These are phyloP conservation scores for Citrullus mucosospermus DNA, from an alignment of 306 rosid genomes.

Conservation along the genomic window DNA sequence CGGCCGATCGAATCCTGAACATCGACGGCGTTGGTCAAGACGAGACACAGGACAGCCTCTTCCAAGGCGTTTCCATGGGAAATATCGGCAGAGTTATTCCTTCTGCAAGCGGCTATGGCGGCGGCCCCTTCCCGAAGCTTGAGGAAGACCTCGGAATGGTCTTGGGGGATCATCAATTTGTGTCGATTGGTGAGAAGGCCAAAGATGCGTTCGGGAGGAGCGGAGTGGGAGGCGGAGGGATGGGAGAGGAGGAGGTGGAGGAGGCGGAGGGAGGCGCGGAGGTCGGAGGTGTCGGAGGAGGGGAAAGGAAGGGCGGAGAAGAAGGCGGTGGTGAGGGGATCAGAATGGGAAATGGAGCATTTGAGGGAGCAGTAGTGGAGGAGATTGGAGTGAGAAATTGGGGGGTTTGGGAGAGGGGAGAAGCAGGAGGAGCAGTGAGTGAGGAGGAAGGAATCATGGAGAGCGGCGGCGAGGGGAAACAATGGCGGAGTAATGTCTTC, in stretches of 20 bases:
- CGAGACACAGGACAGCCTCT: constrained; percentile 45
- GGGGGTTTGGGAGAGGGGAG: constrained; percentile 20
- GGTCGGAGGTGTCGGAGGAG: constrained; percentile 28
- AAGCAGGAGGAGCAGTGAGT: constrained; percentile 53
- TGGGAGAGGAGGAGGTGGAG: constrained; percentile 33
- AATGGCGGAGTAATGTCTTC: constrained; percentile 40
- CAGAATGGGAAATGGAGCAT: constrained; percentile 25
- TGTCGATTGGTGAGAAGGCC: constrained; percentile 40
- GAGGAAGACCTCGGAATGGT: constrained; percentile 4
- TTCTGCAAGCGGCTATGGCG: constrained; percentile 32
- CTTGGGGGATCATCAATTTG: constrained; percentile 8
- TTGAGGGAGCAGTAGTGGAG: constrained; percentile 25
- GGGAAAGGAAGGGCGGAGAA: background rate
- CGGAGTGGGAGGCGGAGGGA: background rate
- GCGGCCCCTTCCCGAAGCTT: constrained; percentile 24
- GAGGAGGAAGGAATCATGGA: constrained; percentile 37
- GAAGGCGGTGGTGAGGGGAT: background rate
- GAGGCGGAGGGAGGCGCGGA: constrained; percentile 59
- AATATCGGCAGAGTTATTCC: background rate
- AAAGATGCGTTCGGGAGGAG: constrained; percentile 23
- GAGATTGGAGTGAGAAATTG: constrained; percentile 8
- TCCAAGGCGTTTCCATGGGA: constrained; percentile 23
- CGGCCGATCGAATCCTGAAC: constrained; percentile 49
- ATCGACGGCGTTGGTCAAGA: constrained; percentile 78
- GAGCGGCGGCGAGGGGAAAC: constrained; percentile 36